Conservation (phyloP, 352 stramenopile species). For the Phytophthora ohioensis region DNA sequence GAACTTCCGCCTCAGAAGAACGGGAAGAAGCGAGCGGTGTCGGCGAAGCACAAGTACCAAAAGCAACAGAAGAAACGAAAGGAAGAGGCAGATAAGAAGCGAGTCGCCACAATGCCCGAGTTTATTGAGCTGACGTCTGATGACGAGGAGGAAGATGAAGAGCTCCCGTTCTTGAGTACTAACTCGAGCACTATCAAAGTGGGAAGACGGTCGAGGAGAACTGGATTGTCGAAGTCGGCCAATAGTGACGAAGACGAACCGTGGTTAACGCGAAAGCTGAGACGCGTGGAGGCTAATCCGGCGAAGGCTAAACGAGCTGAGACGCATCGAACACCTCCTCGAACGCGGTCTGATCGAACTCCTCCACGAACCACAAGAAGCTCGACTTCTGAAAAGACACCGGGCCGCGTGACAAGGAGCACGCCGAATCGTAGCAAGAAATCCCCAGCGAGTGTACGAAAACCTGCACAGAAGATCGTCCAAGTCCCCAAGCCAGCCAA, state of each 20-base stretch:
- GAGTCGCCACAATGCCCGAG: neutral
- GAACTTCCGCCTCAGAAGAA: neutral
- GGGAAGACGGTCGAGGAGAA: too few species aligned
- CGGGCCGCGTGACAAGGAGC: neutral
- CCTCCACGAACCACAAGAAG: conserved; percentile 1
- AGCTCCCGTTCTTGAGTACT: conserved; percentile 2
- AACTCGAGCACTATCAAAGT: neutral
- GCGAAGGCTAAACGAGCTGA: neutral
- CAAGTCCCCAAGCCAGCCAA: neutral
- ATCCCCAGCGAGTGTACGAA: neutral
- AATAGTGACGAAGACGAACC: neutral
- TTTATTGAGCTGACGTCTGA: neutral
- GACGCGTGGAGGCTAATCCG: conserved; percentile 6
- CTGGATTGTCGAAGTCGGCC: neutral
- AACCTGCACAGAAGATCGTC: neutral
- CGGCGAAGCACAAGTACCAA: neutral
- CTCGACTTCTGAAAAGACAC: neutral
- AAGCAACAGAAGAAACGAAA: neutral
- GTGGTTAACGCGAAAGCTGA: conserved; percentile 16
- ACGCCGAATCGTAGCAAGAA: conserved; percentile 6
- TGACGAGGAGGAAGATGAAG: conserved; percentile 7
- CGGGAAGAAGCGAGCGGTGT: conserved; percentile 7
- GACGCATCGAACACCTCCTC: too few species aligned
- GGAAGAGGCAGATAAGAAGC: neutral
- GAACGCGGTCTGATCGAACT: neutral